Conservation (phyloP, 179 eudicot species). For the Heliamphora pulchella region DNA sequence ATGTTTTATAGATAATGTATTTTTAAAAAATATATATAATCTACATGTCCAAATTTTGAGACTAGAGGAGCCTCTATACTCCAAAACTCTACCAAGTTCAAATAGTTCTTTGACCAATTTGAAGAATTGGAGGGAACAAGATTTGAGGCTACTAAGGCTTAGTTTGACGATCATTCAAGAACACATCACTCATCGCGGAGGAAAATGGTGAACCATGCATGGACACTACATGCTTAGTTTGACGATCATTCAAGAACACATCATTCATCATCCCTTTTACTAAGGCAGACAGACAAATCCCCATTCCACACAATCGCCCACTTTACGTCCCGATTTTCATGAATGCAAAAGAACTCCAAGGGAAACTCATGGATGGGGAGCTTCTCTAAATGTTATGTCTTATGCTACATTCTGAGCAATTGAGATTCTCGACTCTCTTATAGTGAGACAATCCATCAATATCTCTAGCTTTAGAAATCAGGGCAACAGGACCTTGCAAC, state of each 20-base stretch:
- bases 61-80: not conserved
- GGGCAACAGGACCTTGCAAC: not conserved
- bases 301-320: not conserved
- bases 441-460: not conserved
- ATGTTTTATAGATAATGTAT: too few relatives aligned
- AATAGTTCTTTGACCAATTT: not conserved
- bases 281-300: not conserved
- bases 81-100: not conserved
- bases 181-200: not conserved
- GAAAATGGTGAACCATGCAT: not conserved
- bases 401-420: not conserved
- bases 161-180: too few relatives aligned
- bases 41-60: too few relatives aligned
- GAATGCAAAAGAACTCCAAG: not conserved
- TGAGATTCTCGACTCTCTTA: not conserved
- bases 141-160: not conserved
- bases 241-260: not conserved
- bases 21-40: too few relatives aligned
- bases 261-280: not conserved
- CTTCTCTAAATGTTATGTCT: not conserved
- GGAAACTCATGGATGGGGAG: not conserved
- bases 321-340: not conserved
- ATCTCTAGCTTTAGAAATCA: not conserved
- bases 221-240: not conserved
- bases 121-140: not conserved